phyloP scores from a whole-genome alignment of 108 stramenopile species.

The Pseudonitzschia multistriata region DNA sequence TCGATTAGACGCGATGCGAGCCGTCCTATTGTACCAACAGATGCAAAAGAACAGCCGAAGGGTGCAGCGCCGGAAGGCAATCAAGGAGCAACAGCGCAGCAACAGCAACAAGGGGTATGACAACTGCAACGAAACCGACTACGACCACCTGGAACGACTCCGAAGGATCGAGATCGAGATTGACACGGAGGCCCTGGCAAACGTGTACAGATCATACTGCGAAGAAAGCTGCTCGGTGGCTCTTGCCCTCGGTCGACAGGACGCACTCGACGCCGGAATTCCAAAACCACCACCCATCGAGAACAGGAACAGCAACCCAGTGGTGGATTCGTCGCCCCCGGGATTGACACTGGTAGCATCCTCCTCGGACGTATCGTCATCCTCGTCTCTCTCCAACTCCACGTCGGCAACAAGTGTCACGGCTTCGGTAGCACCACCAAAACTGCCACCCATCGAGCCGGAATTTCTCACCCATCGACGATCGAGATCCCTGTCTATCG shows the following conservation, averaged over 20 bases:
- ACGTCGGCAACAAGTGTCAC: too few relatives aligned
- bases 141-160: neutral
- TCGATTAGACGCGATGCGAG: neutral
- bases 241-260: neutral
- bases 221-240: neutral
- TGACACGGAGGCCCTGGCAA: neutral
- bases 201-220: slow-evolving; percentile 3
- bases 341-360: neutral
- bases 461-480: too few relatives aligned
- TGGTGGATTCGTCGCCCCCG: neutral
- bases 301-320: neutral
- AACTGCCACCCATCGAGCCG: too few relatives aligned
- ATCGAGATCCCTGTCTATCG: neutral
- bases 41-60: neutral
- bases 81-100: neutral
- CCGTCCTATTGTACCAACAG: slow-evolving; percentile 1
- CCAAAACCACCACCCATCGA: neutral
- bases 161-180: neutral
- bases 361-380: neutral
- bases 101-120: neutral
- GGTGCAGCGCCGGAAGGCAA: neutral
- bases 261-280: neutral
- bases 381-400: neutral
- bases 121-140: neutral
- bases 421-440: too few relatives aligned